phyloP scores from a whole-genome alignment of 345 rosid species.

The Orychophragmus violaceus region DNA sequence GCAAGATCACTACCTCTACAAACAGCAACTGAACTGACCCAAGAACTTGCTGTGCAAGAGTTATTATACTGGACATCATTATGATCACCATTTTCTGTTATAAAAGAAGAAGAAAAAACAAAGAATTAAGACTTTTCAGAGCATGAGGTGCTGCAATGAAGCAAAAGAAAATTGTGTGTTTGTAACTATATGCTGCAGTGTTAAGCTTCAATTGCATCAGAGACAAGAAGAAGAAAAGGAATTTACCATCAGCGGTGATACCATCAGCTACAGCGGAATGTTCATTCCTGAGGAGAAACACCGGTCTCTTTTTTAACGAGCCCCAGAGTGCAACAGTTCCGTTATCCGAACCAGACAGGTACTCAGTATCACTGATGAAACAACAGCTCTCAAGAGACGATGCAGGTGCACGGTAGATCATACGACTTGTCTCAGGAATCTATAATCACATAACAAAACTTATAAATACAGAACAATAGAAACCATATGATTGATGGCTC shows the following conservation, averaged over 20 bases:
- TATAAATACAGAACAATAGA: slow-evolving; percentile 16
- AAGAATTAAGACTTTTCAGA: not conserved
- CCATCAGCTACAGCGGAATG: slow-evolving; percentile 40
- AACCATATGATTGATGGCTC: not conserved
- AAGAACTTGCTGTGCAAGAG: slow-evolving; percentile 52
- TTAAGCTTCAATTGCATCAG: not conserved
- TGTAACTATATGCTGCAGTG: not conserved
- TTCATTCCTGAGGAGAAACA: slow-evolving; percentile 64
- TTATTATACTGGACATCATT: slow-evolving; percentile 23
- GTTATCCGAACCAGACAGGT: slow-evolving; percentile 91
- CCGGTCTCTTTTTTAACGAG: slow-evolving; percentile 64
- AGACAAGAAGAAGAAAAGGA: not conserved
- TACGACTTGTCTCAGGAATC: slow-evolving; percentile 74
- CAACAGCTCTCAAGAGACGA: slow-evolving; percentile 89
- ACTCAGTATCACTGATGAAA: slow-evolving; percentile 74
- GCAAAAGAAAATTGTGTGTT: not conserved
- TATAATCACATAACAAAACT: slow-evolving; percentile 27
- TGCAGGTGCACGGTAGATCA: slow-evolving; percentile 70
- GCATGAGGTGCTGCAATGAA: not conserved
- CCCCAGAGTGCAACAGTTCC: slow-evolving; percentile 86
- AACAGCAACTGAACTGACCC: slow-evolving; percentile 75
- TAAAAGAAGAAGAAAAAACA: not conserved
- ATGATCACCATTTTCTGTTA: slow-evolving; percentile 45
- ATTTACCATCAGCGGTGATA: slow-evolving; percentile 30
- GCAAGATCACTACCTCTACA: slow-evolving; percentile 93